Base-by-base conservation (phyloP, 371 early-diverging fungal genomes). In the Mucor irregularis region DNA sequence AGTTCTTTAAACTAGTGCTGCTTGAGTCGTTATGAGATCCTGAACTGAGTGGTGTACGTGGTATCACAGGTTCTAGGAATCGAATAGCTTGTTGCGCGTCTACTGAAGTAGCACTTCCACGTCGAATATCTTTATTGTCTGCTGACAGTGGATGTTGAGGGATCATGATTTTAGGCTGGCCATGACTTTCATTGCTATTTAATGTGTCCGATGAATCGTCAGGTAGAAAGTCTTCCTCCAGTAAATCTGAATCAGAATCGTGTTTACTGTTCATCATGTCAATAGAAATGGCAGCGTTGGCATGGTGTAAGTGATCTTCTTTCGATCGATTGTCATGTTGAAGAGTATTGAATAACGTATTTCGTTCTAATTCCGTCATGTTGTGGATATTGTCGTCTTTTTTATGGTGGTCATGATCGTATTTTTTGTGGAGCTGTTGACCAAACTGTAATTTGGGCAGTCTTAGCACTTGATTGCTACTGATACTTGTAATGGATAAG, bases 31-130 rank as follows among this genome's bases (percentile, higher is more conserved):
- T 77, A 10, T n/a, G n/a, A n/a, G 51, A 49, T 49, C 71, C 68
- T 11, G 57, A 26, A 33, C 68, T 71, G 7, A 44, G 25, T 30
- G 11, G 31, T 47, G 13, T 16, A 19, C 53, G 58, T 9, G 70
- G 75, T 11, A 66, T 74, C 17, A 70, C 56, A 19, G 76, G 76
- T 26, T 76, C 73, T 2, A 76, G n/a, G 22, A 76, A 76, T 3
- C 73, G 66, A 51, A 76, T 71, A 2, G 66, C 63, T 40, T 65
- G 67, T 21, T 52, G 48, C 33, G 51, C 49, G 39, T 65, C 66
- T 17, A 60, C 19, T 9, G 66, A 64, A 5, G 53, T 19, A 11
- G 54, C 31, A 26, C 70, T 63, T 4, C 49, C 55, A 14, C 40
- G 47, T 28, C 55, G 44, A 21, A 33, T 5, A 44, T 50, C 45